Evolutionary conservation across 2,329 filamentous ascomycete species (phyloP).

Genomic region (Hymenoscyphus occultus): DNA sequence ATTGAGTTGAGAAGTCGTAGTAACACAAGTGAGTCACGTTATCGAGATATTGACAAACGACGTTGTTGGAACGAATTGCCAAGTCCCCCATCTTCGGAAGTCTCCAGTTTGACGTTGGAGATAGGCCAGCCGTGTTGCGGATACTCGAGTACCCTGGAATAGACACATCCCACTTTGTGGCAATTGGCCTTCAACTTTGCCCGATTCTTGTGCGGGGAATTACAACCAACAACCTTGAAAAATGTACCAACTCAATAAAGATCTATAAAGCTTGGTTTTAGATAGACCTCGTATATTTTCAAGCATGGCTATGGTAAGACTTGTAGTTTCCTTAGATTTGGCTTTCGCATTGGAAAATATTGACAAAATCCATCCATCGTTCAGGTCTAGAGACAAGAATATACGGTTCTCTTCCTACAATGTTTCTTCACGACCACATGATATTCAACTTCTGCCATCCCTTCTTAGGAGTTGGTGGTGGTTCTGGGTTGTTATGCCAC

Average conservation of each 20-base stretch:
- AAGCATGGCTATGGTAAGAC: too few relatives aligned
- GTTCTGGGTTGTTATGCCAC: slow-evolving; percentile 30
- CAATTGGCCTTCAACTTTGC: not conserved
- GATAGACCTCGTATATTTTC: not conserved
- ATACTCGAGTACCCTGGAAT: not conserved
- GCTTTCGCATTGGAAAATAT: too few relatives aligned
- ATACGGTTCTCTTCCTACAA: not conserved
- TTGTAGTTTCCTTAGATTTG: too few relatives aligned
- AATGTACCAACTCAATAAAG: not conserved
- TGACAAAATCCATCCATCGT: too few relatives aligned
- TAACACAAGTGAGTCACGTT: not conserved
- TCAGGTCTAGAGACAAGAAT: not conserved
- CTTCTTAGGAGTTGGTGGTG: slow-evolving; percentile 17
- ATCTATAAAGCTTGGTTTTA: too few relatives aligned
- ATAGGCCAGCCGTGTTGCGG: not conserved
- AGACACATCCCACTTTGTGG: not conserved
- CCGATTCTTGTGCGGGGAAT: not conserved
- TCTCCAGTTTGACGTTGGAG: not conserved
- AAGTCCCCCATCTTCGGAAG: not conserved
- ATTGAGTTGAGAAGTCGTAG: not conserved
- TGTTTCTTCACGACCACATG: slow-evolving; percentile 25
- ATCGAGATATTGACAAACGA: slow-evolving; percentile 1
- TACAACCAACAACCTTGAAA: not conserved
- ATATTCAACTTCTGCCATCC: slow-evolving; percentile 30
- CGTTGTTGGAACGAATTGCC: not conserved